These are phyloP conservation scores for Sporothrix globosa DNA, from an alignment of 2,329 filamentous ascomycete genomes.

Conservation along the genomic window DNA sequence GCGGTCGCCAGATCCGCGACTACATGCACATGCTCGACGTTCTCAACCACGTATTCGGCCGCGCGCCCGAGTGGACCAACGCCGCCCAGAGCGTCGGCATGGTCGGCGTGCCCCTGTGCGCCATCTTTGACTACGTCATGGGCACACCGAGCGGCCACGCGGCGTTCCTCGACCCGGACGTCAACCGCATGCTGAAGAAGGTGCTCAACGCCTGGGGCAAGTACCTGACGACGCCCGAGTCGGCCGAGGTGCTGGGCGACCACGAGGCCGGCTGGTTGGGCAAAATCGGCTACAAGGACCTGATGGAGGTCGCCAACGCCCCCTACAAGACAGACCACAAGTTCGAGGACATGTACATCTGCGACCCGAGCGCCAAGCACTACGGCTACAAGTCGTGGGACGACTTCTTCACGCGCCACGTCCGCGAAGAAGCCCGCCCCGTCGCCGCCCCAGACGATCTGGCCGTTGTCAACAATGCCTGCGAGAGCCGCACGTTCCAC, in stretches of 20 bases:
- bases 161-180: conserved; percentile 59
- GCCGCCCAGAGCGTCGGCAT: conserved; percentile 55
- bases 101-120: conserved; percentile 58
- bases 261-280: conserved; percentile 60
- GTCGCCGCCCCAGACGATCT: conserved; percentile 60
- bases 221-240: conserved; percentile 57
- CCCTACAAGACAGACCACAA: conserved; percentile 48
- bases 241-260: conserved; percentile 54
- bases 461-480: conserved; percentile 62
- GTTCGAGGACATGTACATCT: conserved; percentile 65
- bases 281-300: conserved; percentile 50
- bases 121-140: conserved; percentile 61
- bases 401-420: conserved; percentile 65
- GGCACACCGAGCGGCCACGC: conserved; percentile 57
- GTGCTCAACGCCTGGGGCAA: conserved; percentile 62
- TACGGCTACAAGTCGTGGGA: conserved; percentile 71
- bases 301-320: conserved; percentile 57
- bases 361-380: conserved; percentile 57
- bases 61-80: conserved; percentile 58
- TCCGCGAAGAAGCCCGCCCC: conserved; percentile 59
- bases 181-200: conserved; percentile 58
- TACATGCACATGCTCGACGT: conserved; percentile 68
- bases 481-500: conserved; percentile 64
- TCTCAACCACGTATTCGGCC: conserved; percentile 62
- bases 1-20: conserved; percentile 64